These are phyloP conservation scores for Penicillium sp. DNA, from an alignment of 2,329 filamentous ascomycete genomes.

Conservation along the genomic window DNA sequence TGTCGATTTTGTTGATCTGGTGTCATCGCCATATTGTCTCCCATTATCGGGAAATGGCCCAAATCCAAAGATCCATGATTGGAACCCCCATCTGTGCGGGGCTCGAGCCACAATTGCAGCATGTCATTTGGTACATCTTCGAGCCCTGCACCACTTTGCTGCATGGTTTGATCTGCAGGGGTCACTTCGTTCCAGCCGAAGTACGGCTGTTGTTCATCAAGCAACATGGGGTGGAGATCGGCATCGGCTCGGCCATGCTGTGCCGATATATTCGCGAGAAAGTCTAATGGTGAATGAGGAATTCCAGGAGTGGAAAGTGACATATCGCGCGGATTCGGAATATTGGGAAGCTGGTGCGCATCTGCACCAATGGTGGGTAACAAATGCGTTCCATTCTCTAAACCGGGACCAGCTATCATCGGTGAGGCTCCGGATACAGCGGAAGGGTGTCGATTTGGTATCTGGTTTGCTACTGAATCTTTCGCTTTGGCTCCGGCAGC, in stretches of 20 bases:
- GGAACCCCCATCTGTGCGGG: constrained; percentile 31
- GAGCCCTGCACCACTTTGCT: constrained; percentile 23
- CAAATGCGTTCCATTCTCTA: constrained; percentile 16
- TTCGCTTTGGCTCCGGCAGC: constrained; percentile 29
- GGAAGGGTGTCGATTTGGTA: constrained; percentile 28
- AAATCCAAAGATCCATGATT: constrained; percentile 33
- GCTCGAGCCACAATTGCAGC: constrained; percentile 39
- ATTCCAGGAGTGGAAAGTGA: constrained; percentile 31
- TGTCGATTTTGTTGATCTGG: constrained; percentile 26
- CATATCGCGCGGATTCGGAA: constrained; percentile 24
- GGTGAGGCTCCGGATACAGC: constrained; percentile 12
- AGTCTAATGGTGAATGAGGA: constrained; percentile 41
- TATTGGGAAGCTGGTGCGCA: constrained; percentile 13
- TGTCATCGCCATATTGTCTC: constrained; percentile 21
- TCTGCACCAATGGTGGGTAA: constrained; percentile 16
- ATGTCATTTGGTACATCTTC: constrained; percentile 33
- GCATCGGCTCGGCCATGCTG: constrained; percentile 34
- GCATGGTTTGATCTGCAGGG: constrained; percentile 21
- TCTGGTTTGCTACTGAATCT: constrained; percentile 26
- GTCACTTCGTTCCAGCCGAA: constrained; percentile 33
- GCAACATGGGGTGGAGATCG: constrained; percentile 28
- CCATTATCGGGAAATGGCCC: constrained; percentile 23
- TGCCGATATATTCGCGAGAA: constrained; percentile 39
- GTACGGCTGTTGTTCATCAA: constrained; percentile 32
- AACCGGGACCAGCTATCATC: constrained; percentile 2